Percentiles rank a stretch among this genome's conserved stretches.
These are phyloP conservation scores for Gossypium thurberi DNA, from an alignment of 345 rosid genomes.

Conservation along the genomic window DNA sequence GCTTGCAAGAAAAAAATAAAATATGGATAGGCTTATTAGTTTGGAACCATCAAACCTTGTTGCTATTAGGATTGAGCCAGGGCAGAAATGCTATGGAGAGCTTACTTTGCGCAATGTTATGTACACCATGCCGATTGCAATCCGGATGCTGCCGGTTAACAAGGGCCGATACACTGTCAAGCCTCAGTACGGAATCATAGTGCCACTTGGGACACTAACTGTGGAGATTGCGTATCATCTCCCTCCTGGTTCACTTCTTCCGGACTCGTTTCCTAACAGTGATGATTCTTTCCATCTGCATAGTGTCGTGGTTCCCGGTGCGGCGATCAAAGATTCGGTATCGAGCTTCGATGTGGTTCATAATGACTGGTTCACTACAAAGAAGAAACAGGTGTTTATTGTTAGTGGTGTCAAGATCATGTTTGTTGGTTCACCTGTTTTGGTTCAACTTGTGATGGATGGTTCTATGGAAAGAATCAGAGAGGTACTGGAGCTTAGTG, in stretches of 20 bases:
- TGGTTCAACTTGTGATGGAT: conserved; percentile 39
- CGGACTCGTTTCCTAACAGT: conserved; percentile 33
- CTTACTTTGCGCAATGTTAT: conserved; percentile 59
- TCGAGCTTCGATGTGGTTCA: conserved; percentile 39
- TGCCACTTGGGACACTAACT: conserved; percentile 36
- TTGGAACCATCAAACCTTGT: conserved; percentile 52
- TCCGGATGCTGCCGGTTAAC: conserved; percentile 43
- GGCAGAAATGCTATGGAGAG: conserved; percentile 45
- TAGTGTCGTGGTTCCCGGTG: conserved; percentile 58
- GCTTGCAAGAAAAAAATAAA: not conserved
- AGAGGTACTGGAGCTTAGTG: conserved; percentile 49
- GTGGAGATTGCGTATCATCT: conserved; percentile 43
- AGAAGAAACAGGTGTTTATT: conserved; percentile 52
- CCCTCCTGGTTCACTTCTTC: conserved; percentile 27
- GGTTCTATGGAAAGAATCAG: conserved; percentile 52
- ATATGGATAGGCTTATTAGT: conserved; percentile 55
- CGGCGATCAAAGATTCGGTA: conserved; percentile 27
- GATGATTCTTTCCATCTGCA: conserved; percentile 47
- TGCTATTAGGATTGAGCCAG: conserved; percentile 40
- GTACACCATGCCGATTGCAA: conserved; percentile 69
- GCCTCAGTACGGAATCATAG: conserved; percentile 54
- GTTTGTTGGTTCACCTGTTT: conserved; percentile 45
- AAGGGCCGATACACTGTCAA: conserved; percentile 35
- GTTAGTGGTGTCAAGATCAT: conserved; percentile 55
- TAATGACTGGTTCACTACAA: conserved; percentile 48